phyloP scores from a whole-genome alignment of 2,329 filamentous ascomycete species.

The Pseudogymnoascus sp. region DNA sequence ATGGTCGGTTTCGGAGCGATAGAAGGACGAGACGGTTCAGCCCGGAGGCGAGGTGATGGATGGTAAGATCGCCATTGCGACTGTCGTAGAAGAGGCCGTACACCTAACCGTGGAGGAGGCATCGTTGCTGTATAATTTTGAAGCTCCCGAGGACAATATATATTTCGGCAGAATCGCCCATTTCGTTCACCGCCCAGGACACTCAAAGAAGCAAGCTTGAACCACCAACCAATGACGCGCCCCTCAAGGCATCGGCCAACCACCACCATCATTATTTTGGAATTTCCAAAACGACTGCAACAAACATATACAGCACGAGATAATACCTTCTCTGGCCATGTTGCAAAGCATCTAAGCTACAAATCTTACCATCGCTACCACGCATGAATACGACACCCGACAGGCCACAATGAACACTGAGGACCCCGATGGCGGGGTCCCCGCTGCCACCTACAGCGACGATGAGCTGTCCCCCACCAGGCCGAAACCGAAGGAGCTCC shows the following conservation, averaged over 20 bases:
- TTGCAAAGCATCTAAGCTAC: constrained; percentile 17
- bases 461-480: constrained; percentile 31
- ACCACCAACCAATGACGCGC: not conserved
- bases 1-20: constrained; percentile 72
- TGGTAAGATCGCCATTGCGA: constrained; percentile 18
- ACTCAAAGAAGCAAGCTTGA: not conserved
- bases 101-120: not conserved
- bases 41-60: constrained; percentile 16
- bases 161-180: not conserved
- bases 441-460: constrained; percentile 48
- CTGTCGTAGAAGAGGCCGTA: not conserved
- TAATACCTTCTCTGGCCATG: constrained; percentile 9
- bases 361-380: constrained; percentile 34
- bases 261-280: constrained; percentile 1
- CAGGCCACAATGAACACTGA: constrained; percentile 51
- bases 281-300: not conserved
- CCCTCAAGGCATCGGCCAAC: constrained; percentile 2
- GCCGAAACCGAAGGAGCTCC: constrained; percentile 49
- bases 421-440: constrained; percentile 39
- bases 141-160: not conserved
- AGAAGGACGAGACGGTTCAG: constrained; percentile 40
- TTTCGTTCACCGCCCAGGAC: not conserved
- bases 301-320: not conserved
- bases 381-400: constrained; percentile 1
- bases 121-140: constrained; percentile 2